These are phyloP conservation scores for Paecilomyces niveus DNA, from an alignment of 2,329 filamentous ascomycete genomes.

Conservation along the genomic window DNA sequence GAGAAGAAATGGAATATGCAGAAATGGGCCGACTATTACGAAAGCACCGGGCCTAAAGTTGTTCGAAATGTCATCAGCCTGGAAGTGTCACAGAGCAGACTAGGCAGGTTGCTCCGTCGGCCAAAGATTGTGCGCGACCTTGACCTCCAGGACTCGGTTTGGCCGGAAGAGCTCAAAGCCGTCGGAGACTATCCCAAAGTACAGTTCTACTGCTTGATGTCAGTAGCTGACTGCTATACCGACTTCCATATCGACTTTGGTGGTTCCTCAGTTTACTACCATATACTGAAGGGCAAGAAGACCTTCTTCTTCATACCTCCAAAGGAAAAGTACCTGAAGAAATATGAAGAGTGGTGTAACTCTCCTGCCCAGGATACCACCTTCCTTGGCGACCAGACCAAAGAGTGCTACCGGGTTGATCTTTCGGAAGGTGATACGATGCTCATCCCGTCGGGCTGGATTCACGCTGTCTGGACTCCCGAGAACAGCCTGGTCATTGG, in stretches of 20 bases:
- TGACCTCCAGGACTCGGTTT: slow-evolving; percentile 46
- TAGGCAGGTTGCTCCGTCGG: slow-evolving; percentile 56
- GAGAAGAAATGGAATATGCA: slow-evolving; percentile 59
- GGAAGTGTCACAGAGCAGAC: slow-evolving; percentile 57
- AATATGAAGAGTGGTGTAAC: slow-evolving; percentile 65
- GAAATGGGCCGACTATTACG: slow-evolving; percentile 63
- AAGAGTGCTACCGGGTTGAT: slow-evolving; percentile 61
- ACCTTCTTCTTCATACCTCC: slow-evolving; percentile 67
- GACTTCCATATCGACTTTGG: slow-evolving; percentile 69
- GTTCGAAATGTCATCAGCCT: slow-evolving; percentile 64
- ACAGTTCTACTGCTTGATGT: slow-evolving; percentile 65
- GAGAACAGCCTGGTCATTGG: slow-evolving; percentile 63
- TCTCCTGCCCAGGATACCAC: slow-evolving; percentile 60
- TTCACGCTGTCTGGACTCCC: slow-evolving; percentile 65
- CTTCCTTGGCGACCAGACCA: slow-evolving; percentile 57
- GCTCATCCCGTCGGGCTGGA: slow-evolving; percentile 65
- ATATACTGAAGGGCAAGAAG: slow-evolving; percentile 62
- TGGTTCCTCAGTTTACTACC: slow-evolving; percentile 64
- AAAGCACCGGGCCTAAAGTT: slow-evolving; percentile 51
- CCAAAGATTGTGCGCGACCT: slow-evolving; percentile 61
- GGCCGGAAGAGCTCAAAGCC: slow-evolving; percentile 45
- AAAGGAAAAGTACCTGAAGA: slow-evolving; percentile 60
- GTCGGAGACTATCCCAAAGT: slow-evolving; percentile 55
- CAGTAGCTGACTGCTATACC: slow-evolving; percentile 63
- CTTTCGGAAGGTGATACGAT: slow-evolving; percentile 61